These are phyloP conservation scores for Apiospora sp. DNA, from an alignment of 2,329 filamentous ascomycete species.

Conservation along the genomic window DNA sequence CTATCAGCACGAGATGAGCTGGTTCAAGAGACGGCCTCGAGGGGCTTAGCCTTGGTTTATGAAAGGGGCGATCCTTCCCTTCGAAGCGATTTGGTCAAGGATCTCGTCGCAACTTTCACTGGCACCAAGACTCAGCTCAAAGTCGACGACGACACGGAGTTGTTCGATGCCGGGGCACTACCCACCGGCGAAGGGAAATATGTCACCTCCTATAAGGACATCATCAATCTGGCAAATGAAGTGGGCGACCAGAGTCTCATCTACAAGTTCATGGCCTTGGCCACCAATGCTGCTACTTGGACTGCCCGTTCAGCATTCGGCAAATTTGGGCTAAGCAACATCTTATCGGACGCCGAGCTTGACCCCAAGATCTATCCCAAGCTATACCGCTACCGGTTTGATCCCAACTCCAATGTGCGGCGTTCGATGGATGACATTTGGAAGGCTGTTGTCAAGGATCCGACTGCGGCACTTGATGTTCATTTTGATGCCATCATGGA, in stretches of 20 bases:
- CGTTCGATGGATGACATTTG: constrained; percentile 98
- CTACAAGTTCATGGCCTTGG: constrained; percentile 98
- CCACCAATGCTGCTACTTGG: constrained; percentile 96
- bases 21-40: constrained; percentile 93
- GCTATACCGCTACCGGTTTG: constrained; percentile 92
- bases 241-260: constrained; percentile 96
- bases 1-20: constrained; percentile 90
- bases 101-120: constrained; percentile 89
- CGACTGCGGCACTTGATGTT: constrained; percentile 75
- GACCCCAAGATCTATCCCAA: constrained; percentile 97
- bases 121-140: constrained; percentile 78
- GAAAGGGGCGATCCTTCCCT: constrained; percentile 85
- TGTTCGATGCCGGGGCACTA: constrained; percentile 90
- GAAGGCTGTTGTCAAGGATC: constrained; percentile 93
- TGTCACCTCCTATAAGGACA: constrained; percentile 96
- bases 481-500: constrained; percentile 91
- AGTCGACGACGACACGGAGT: constrained; percentile 87
- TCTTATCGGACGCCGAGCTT: constrained; percentile 85
- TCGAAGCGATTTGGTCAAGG: constrained; percentile 83
- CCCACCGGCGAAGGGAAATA: constrained; percentile 90
- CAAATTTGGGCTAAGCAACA: constrained; percentile 88
- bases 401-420: constrained; percentile 92
- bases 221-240: constrained; percentile 93
- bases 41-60: constrained; percentile 91
- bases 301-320: constrained; percentile 96